These are phyloP conservation scores for Neofusicoccum parvum DNA, from an alignment of 2,329 filamentous ascomycete species.

Conservation along the genomic window DNA sequence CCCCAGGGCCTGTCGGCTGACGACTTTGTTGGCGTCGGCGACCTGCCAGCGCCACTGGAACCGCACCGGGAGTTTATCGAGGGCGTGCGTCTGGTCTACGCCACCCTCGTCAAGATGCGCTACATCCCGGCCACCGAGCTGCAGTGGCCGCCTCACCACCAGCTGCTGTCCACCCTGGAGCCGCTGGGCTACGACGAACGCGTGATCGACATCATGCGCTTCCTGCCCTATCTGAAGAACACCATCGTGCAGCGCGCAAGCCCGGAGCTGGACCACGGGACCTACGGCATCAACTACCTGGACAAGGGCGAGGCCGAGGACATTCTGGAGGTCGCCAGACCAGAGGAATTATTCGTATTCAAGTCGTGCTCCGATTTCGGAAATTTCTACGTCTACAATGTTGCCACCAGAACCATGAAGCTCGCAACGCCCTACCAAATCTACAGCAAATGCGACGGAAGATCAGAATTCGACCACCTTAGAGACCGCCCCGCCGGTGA, in stretches of 20 bases:
- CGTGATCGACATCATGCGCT: conserved; percentile 12
- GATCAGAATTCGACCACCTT: conserved; percentile 6
- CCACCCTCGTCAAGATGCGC: conserved; percentile 24
- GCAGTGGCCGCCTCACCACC: conserved; percentile 20
- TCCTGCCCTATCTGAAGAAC: conserved; percentile 42
- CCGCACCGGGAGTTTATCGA: conserved; percentile 16
- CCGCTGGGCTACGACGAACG: conserved; percentile 12
- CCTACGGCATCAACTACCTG: conserved; percentile 36
- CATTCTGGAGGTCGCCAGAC: conserved; percentile 12
- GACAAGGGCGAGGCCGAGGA: conserved; percentile 18
- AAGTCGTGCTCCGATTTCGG: conserved; percentile 20
- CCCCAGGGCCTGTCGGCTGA: conserved; percentile 7
- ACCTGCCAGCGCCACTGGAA: conserved; percentile 7
- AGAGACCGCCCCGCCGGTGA: neutral
- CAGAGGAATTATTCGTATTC: conserved; percentile 13
- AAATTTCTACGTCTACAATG: conserved; percentile 18
- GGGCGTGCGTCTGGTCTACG: conserved; percentile 22
- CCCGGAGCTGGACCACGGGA: conserved; percentile 71
- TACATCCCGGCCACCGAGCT: conserved; percentile 22
- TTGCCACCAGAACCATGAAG: conserved; percentile 8
- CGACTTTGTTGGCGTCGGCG: neutral
- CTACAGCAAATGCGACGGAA: conserved; percentile 13
- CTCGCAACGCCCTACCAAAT: conserved; percentile 16
- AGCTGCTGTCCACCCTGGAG: conserved; percentile 1
- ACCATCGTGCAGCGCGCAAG: conserved; percentile 98